Evolutionary conservation across 2,329 filamentous ascomycete species (phyloP), one percentile per base, ranked within the genome.

Genomic region (Sarocladiaceae sp.): DNA sequence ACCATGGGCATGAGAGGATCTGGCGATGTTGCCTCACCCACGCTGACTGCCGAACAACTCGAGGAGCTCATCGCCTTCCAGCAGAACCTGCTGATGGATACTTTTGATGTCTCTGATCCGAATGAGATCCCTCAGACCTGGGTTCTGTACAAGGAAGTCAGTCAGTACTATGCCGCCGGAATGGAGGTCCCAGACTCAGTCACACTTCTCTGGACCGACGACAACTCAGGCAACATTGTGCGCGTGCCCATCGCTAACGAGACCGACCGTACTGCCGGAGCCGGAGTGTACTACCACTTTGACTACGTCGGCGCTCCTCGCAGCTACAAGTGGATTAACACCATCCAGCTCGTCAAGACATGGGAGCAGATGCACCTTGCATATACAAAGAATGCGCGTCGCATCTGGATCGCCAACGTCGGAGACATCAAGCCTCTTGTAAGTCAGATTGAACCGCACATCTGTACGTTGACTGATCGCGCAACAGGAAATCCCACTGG

Each of bases 401-500:
- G 75, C 26, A 82, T 86, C 53, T 86, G 82, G 83, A 74, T 86
- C 40, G 77, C 85, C 56, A 86, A 86, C 56, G 77, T 86, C 4
- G 82, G 81, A 12, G 82, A 86, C 57, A 70, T 86, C 56, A 86
- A 86, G 60, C 79, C 80, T 1, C 69, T 64, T 17, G 37, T 40
- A 4, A 7, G 37, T 22, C 37, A 40, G 7, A 23, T 23, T 10
- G 6, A 7, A 22, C 33, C 15, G 5, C 7, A 17, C 18, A 10
- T 22, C 7, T 20, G 11, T 4, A 4, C 12, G 17, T 23, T 22
- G 20, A 23, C 37, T 40, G 20, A 39, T 20, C 17, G 12, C 20
- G 17, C 15, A 7, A 23, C 37, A 40, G 66, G 80, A 83, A 63
- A 66, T 83, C 2, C 77, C 80, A 2, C 75, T 83, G 56, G 74